Base-by-base conservation (phyloP, 768 basidiomycete genomes). In the Mycena polygramma region DNA sequence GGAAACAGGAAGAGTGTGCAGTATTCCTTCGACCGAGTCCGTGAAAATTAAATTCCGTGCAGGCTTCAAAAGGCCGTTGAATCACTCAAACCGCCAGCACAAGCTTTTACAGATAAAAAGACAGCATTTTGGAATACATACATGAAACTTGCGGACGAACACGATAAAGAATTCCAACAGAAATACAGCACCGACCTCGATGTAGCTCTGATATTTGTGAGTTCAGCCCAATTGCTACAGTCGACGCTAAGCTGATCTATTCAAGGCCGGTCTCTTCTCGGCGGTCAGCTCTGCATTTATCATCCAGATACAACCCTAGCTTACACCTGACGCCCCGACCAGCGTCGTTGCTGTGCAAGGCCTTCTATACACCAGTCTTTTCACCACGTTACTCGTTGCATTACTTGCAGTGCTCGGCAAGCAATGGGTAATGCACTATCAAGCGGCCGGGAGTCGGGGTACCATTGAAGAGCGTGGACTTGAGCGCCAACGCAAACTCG, bases 91-190 rank as follows among this genome's bases (percentile, higher is more conserved):
- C 63, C 63, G 8, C n/a, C n/a, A n/a, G n/a, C n/a, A n/a, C 46
- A 11, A 4, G 48, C 48, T 9, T 39, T 36, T 2, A 43, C 26
- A 7, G 66, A 68, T n/a, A 54, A 54, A 35, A 61, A 68, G n/a
- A 68, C 58, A 7, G 9, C 57, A 0, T 68, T 68, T 22, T 68
- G 66, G 66, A 61, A 43, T 35, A 2, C 35, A 1, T 68, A 68
- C 41, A 60, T 60, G 51, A 61, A 46, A 20, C 37, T 68, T 4
- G 66, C 66, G 19, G 58, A 59, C 24, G 66, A 68, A 39, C 22
- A 68, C 19, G 66, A 68, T 26, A 68, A 68, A 14, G 66, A 68
- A 2, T 61, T 68, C 36, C 49, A 60, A 15, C 39, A 61, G n/a
- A 59, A 51, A 49, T 68, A 68, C 30, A 46, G 49, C n/a, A 68